Evolutionary conservation across 2,329 filamentous ascomycete species (phyloP).

Genomic region (Fusarium citri): DNA sequence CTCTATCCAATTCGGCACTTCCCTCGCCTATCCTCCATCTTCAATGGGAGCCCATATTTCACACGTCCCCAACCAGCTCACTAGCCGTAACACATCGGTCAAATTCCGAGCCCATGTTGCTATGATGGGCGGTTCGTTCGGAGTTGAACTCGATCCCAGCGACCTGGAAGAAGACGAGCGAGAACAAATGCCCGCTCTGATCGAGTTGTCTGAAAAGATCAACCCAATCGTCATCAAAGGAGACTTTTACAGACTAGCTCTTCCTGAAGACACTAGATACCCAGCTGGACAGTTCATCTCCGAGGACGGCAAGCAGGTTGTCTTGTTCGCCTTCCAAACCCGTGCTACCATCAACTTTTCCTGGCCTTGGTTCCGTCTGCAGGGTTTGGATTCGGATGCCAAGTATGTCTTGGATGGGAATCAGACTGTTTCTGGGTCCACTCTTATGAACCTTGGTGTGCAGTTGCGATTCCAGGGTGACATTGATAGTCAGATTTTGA

Average conservation of each 20-base stretch:
- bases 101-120: conserved; percentile 73
- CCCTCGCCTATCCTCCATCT: conserved; percentile 70
- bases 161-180: conserved; percentile 63
- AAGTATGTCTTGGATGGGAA: conserved; percentile 66
- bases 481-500: conserved; percentile 68
- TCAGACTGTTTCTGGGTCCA: conserved; percentile 65
- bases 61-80: conserved; percentile 68
- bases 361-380: conserved; percentile 63
- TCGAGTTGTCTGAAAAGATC: conserved; percentile 65
- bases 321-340: conserved; percentile 72
- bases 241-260: conserved; percentile 68
- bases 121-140: conserved; percentile 76
- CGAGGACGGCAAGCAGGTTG: conserved; percentile 60
- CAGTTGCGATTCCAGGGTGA: conserved; percentile 64
- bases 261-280: conserved; percentile 70
- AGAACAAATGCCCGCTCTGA: conserved; percentile 63
- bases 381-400: conserved; percentile 66
- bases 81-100: conserved; percentile 64
- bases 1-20: conserved; percentile 72
- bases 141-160: conserved; percentile 71
- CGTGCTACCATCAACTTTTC: conserved; percentile 62
- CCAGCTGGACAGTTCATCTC: conserved; percentile 71
- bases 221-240: conserved; percentile 70
- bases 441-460: conserved; percentile 71
- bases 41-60: conserved; percentile 75